Percentiles rank a stretch among this genome's conserved stretches.
phyloP scores from a whole-genome alignment of 176 grass and related monocot genomes.

The Oropetium thomaeum region DNA sequence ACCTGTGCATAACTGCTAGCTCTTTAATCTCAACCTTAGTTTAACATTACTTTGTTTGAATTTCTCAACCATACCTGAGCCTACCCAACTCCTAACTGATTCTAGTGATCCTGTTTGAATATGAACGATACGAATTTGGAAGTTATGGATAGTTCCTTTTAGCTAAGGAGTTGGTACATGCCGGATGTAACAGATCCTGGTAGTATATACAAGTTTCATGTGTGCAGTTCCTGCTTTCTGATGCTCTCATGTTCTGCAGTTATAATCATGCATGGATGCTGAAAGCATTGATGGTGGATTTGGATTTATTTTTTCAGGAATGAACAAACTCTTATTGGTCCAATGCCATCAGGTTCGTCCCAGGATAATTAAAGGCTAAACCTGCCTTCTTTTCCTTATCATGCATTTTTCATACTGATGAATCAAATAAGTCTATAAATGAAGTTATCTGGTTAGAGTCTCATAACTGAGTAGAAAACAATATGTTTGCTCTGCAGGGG shows the following conservation, averaged over 20 bases:
- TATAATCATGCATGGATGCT: slow-evolving; percentile 48
- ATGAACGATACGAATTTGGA: background rate
- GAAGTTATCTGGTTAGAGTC: slow-evolving; percentile 22
- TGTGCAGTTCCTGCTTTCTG: background rate
- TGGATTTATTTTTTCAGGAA: slow-evolving; percentile 78
- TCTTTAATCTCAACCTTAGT: slow-evolving; percentile 13
- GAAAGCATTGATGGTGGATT: slow-evolving; percentile 65
- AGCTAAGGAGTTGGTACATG: background rate
- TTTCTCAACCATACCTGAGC: slow-evolving; percentile 1
- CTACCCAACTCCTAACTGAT: slow-evolving; percentile 10
- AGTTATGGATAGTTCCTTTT: background rate
- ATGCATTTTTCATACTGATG: slow-evolving; percentile 17
- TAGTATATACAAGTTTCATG: slow-evolving; percentile 4
- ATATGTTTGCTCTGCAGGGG: slow-evolving; percentile 64
- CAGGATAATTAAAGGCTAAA: slow-evolving; percentile 14
- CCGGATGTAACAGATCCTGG: background rate
- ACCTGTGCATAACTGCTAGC: slow-evolving; percentile 9
- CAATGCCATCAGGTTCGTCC: slow-evolving; percentile 66
- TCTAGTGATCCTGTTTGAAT: background rate
- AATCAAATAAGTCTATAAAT: background rate
- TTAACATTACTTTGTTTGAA: background rate
- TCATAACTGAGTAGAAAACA: slow-evolving; percentile 26
- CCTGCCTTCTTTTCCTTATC: slow-evolving; percentile 18
- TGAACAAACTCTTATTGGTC: slow-evolving; percentile 70
- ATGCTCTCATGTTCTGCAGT: slow-evolving; percentile 6